Evolutionary conservation across 805 yeast species (phyloP), one percentile per base, ranked within the genome.

Genomic region (Debaryomyces prosopidis): DNA sequence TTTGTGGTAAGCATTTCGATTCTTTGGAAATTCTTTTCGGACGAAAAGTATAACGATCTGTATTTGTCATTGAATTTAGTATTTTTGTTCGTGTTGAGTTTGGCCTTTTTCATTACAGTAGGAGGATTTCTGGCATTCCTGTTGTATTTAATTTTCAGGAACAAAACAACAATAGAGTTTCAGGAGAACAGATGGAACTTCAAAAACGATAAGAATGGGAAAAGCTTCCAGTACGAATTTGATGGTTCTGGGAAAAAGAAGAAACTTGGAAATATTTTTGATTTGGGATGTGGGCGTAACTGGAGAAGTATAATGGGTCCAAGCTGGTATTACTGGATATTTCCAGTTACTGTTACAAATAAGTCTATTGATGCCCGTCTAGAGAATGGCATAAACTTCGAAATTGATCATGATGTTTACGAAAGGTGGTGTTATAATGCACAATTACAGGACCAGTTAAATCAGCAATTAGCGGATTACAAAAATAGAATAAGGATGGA

Each of bases 111-210:
- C 2, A 58, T 81, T 1, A 57, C 75, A n/a, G 56, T 69, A 11
- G 59, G 62, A 5, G 48, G 55, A 11, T 87, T 92, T 60, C 62
- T 79, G 0, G 71, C 66, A 1, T 84, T 86, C 53, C 76, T 82
- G 42, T 47, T 80, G 2, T 87, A 79, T 54, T 78, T 88, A 54
- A 62, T 88, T 7, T 49, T 81, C 16, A 65, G 61, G 9, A 92
- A 92, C 66, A 68, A 72, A 48, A 91, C 97, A 3, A 92, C 98
- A 0, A 76, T 92, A 19, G 99, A 94, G 65, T 70, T 82, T 47
- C 82, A 80, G 57, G 88, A 84, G 34, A 57, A 59, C 27, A 71
- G 76, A 39, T 71, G 85, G 53, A 73, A 73, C 50, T 62, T 73
- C 43, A 50, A 67, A 20, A 59, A 62, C 32, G 52, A 66, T 5